Evolutionary conservation across 116 monocot genomes (phyloP).

Genomic region (Cymodocea nodosa): DNA sequence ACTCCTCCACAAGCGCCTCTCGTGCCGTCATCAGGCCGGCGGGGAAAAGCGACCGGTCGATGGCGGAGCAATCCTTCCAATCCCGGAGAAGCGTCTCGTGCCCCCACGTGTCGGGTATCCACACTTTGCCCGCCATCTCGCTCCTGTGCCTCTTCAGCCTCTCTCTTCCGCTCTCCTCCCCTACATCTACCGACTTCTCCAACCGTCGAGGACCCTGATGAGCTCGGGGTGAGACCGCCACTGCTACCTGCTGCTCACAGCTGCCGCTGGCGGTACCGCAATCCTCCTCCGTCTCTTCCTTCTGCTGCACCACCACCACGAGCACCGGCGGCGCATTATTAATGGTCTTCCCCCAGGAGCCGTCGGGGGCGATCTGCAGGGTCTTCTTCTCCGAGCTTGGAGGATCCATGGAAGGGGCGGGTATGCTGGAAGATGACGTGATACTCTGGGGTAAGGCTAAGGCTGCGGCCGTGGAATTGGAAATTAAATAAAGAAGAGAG

Average conservation of each 20-base stretch:
- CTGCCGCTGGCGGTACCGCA: too few species aligned
- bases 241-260: too few species aligned
- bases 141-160: constrained; percentile 29
- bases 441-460: neutral
- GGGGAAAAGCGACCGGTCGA: constrained; percentile 18
- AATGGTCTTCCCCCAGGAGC: neutral
- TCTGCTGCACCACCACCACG: too few species aligned
- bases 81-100: constrained; percentile 28
- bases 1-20: constrained; percentile 22
- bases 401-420: neutral
- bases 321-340: too few species aligned
- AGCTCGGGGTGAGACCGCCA: too few species aligned
- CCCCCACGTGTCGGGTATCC: constrained; percentile 39
- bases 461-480: neutral
- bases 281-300: too few species aligned
- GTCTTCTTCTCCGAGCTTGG: neutral
- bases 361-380: neutral
- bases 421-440: neutral
- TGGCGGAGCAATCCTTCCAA: constrained; percentile 23
- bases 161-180: constrained; percentile 15
- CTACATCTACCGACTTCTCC: neutral
- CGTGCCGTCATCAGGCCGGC: constrained; percentile 12
- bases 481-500: neutral
- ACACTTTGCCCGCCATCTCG: constrained; percentile 24
- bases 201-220: too few species aligned